Base-by-base conservation (phyloP, 2,329 filamentous ascomycete species). In the Fusarium gaditjirri region DNA sequence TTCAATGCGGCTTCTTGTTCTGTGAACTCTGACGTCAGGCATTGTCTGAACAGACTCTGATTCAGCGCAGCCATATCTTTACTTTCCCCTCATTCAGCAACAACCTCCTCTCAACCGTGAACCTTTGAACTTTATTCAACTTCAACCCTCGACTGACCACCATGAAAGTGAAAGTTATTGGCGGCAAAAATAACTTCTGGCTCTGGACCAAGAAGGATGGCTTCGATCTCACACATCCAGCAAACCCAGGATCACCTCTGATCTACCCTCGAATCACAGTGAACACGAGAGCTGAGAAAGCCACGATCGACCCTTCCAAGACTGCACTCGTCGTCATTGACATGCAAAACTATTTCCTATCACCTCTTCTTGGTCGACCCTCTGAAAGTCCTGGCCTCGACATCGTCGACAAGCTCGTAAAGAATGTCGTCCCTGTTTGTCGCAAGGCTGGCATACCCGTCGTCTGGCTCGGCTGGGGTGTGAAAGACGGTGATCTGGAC, bases 301-400 rank as follows among this genome's bases (percentile, higher is more conserved):
- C 13, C 1, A 27, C 38, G 2, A 17, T 56, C 4, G 38, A 56
- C 3, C 29, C 38, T 21, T 3, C 29, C 10, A 56, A 56, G 14
- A n/a, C 53, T 3, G 17, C 53, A 0, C 53, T 55, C 0, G 53
- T 35, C 2, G 17, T 56, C 2, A 25, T 46, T 0, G 53, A 56
- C 2, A 35, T 56, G 38, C 53, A 56, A 2, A 56, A 56, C 7
- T 56, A 56, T 12, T 35, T 46, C 13, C 2, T 44, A 0, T 56
- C 39, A 0, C 39, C 53, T 17, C 39, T 56, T n/a, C 17, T 56
- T 0, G 39, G 39, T 6, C 53, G 39, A 0, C 53, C 53, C 0
- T 13, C n/a, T 0, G 2, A 27, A 7, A 46, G 39, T 2, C 3
- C 3, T 13, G 53, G 53, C 1, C 38, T 56, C 0, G 9, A 5